phyloP scores from a whole-genome alignment of 371 early-diverging fungal genomes.

The Mortierella sp. region DNA sequence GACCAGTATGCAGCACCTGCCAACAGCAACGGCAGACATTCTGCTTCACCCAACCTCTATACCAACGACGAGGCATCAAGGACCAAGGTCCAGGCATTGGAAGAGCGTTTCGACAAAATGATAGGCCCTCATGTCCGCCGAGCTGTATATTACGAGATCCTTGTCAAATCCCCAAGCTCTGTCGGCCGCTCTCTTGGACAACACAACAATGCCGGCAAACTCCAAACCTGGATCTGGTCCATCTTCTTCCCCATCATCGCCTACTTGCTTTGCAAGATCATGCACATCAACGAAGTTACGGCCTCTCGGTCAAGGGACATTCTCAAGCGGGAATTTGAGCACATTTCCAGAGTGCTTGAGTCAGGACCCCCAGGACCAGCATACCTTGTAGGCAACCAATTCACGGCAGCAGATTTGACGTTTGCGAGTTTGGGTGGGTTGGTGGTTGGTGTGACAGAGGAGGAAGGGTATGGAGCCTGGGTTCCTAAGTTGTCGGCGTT shows the following conservation, averaged over 20 bases:
- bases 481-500: slow-evolving; percentile 14
- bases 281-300: slow-evolving; percentile 27
- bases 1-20: slow-evolving; percentile 28
- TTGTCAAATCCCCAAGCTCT: slow-evolving; percentile 30
- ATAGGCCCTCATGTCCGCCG: slow-evolving; percentile 46
- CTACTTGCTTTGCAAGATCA: slow-evolving; percentile 14
- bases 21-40: slow-evolving; percentile 1
- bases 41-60: slow-evolving; percentile 27
- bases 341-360: slow-evolving; percentile 46
- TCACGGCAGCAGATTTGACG: slow-evolving; percentile 50
- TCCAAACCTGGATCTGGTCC: slow-evolving; percentile 44
- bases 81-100: slow-evolving; percentile 42
- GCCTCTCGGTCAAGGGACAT: slow-evolving; percentile 42
- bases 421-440: slow-evolving; percentile 29
- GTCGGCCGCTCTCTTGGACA: slow-evolving; percentile 32
- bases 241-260: slow-evolving; percentile 24
- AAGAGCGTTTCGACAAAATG: slow-evolving; percentile 43
- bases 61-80: slow-evolving; percentile 39
- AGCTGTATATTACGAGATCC: slow-evolving; percentile 31
- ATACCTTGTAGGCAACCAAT: slow-evolving; percentile 44
- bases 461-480: slow-evolving; percentile 53
- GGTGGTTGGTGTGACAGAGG: slow-evolving; percentile 29
- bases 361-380: slow-evolving; percentile 29
- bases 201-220: slow-evolving; percentile 35
- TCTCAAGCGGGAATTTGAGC: slow-evolving; percentile 46